Conservation (phyloP, 768 basidiomycete species). For the Pleurotus cornucopiae region DNA sequence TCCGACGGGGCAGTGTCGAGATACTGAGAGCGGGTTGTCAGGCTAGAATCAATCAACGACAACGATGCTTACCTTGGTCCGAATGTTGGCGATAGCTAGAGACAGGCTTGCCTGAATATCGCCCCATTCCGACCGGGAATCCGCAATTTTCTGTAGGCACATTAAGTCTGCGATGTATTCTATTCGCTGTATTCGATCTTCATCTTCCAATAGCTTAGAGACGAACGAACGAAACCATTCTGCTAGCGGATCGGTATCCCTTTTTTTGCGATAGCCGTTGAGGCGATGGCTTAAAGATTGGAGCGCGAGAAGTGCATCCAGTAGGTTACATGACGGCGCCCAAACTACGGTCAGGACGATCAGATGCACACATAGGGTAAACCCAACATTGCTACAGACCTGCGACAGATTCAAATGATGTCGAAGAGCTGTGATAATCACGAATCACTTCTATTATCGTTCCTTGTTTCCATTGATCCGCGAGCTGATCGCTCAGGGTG, state of each 20-base stretch:
- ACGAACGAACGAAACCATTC: constrained; percentile 6
- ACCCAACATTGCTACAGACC: not conserved
- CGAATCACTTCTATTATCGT: constrained; percentile 31
- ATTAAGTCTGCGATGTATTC: constrained; percentile 37
- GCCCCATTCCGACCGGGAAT: constrained; percentile 26
- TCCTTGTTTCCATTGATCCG: constrained; percentile 50
- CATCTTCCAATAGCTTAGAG: not conserved
- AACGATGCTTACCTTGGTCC: constrained; percentile 21
- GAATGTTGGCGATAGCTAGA: constrained; percentile 19
- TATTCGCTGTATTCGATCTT: not conserved
- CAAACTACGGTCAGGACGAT: constrained; percentile 7
- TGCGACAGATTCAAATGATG: not conserved
- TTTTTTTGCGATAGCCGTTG: constrained; percentile 32
- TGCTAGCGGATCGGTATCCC: not conserved
- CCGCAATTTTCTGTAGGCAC: constrained; percentile 41
- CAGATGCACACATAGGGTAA: not conserved
- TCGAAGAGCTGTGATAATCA: constrained; percentile 13
- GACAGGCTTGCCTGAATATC: constrained; percentile 22
- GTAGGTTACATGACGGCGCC: constrained; percentile 33
- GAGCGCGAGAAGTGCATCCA: constrained; percentile 51
- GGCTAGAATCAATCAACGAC: not conserved
- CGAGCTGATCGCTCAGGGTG: constrained; percentile 38
- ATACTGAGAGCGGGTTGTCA: constrained; percentile 11
- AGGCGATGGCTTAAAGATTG: constrained; percentile 53
- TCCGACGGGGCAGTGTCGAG: constrained; percentile 4